These are phyloP conservation scores for Berberis vulgaris DNA, from an alignment of 164 flowering plant genomes.

Conservation along the genomic window DNA sequence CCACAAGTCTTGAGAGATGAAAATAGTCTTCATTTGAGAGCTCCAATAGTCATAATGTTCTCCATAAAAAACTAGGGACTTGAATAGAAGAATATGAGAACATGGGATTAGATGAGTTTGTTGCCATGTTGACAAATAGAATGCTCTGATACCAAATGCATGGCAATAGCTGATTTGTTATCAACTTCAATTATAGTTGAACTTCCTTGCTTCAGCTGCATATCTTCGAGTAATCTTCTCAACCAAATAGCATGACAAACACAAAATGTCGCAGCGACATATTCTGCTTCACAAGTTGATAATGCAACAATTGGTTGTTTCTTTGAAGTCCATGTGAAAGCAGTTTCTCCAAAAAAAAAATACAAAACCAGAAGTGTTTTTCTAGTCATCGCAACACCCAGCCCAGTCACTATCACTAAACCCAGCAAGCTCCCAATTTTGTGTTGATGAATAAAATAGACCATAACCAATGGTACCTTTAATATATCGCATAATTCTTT, in stretches of 20 bases:
- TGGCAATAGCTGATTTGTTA: background rate
- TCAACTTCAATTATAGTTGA: conserved; percentile 6
- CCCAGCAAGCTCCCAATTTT: background rate
- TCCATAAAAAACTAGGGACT: too few relatives aligned
- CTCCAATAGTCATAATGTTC: too few relatives aligned
- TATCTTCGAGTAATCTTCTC: background rate
- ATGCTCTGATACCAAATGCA: background rate
- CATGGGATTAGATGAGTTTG: too few relatives aligned
- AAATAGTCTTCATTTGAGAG: too few relatives aligned
- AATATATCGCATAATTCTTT: background rate
- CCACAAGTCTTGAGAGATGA: too few relatives aligned
- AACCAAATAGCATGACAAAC: conserved; percentile 1
- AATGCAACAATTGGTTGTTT: conserved; percentile 1
- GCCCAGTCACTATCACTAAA: background rate
- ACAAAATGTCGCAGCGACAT: background rate
- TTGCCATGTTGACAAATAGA: too few relatives aligned
- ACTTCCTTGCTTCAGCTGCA: background rate
- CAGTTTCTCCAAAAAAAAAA: background rate
- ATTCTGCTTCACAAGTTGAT: conserved; percentile 3
- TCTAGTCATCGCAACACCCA: background rate
- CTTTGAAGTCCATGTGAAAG: background rate
- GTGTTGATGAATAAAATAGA: background rate
- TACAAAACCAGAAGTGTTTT: conserved; percentile 3
- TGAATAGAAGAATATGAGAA: too few relatives aligned
- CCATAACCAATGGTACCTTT: background rate